A percentile compares a stretch with the other conserved stretches of the same genome.
Conservation (phyloP, 2,329 filamentous ascomycete genomes). For the Penicillium decumbens region DNA sequence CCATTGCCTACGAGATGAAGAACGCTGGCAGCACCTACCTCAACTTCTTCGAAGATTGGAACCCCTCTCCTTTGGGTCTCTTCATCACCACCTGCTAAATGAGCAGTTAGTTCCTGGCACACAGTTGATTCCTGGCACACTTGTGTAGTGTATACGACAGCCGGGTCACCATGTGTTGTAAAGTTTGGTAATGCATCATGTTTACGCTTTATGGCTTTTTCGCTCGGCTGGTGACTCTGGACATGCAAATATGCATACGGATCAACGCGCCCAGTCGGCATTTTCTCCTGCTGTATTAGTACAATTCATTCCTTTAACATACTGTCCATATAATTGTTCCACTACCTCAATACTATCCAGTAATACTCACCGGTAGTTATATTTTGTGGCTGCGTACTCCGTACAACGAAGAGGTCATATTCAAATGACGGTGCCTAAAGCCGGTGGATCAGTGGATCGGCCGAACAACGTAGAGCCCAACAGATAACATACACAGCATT, state of each 20-base stretch:
- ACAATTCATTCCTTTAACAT: not conserved
- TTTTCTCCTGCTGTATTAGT: not conserved
- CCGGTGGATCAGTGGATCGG: not conserved
- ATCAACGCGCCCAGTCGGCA: not conserved
- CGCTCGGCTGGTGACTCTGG: not conserved
- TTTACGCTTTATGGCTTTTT: not conserved
- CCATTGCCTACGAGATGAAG: slow-evolving; percentile 51
- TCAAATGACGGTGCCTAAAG: not conserved
- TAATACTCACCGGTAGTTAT: not conserved
- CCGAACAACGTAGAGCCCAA: not conserved
- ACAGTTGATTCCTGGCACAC: not conserved
- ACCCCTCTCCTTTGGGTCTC: slow-evolving; percentile 45
- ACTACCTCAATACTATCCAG: not conserved
- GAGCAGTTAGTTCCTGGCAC: not conserved
- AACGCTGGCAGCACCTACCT: slow-evolving; percentile 50
- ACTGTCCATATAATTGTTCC: not conserved
- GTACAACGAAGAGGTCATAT: no score
- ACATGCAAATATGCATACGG: not conserved
- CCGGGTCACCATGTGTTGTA: not conserved
- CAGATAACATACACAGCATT: not conserved
- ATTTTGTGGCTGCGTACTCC: not conserved
- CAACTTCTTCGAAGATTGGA: slow-evolving; percentile 62
- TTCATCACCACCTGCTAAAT: slow-evolving; percentile 40
- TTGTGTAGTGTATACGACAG: not conserved
- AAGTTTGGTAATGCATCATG: not conserved